These are phyloP conservation scores for Solanum pimpinellifolium DNA, from an alignment of 257 asterid species.

Conservation along the genomic window DNA sequence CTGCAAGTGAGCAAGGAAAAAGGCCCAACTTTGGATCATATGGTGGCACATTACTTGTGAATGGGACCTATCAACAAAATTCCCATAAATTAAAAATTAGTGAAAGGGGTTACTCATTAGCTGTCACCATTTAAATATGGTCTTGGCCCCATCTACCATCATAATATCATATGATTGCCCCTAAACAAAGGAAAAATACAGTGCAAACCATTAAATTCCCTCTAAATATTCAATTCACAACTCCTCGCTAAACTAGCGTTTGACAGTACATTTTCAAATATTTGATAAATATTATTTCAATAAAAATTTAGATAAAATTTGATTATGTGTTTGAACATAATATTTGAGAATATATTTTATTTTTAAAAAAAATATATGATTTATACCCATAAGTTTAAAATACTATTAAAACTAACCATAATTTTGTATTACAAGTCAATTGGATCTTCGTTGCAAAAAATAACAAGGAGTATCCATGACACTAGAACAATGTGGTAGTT, in stretches of 20 bases:
- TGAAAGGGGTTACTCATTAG: background rate
- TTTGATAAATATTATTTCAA: no score
- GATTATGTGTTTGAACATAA: fast-evolving
- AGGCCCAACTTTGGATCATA: background rate
- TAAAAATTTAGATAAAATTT: no score
- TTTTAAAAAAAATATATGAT: no score
- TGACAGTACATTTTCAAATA: fast-evolving
- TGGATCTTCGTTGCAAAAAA: no score
- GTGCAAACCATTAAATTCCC: background rate
- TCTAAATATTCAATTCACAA: background rate
- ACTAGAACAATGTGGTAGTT: no score
- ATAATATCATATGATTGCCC: constrained; percentile 2
- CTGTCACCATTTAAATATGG: background rate
- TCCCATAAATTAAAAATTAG: background rate
- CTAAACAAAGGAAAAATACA: background rate
- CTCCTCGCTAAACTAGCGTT: background rate
- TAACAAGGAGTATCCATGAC: no score
- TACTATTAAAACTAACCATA: no score
- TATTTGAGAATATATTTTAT: no score
- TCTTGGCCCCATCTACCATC: background rate
- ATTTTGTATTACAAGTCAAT: no score
- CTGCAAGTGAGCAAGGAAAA: background rate
- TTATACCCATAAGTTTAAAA: no score
- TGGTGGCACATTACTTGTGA: background rate
- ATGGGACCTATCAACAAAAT: background rate